phyloP scores from a whole-genome alignment of 495 filamentous ascomycete species.

The Podospora anserina region DNA sequence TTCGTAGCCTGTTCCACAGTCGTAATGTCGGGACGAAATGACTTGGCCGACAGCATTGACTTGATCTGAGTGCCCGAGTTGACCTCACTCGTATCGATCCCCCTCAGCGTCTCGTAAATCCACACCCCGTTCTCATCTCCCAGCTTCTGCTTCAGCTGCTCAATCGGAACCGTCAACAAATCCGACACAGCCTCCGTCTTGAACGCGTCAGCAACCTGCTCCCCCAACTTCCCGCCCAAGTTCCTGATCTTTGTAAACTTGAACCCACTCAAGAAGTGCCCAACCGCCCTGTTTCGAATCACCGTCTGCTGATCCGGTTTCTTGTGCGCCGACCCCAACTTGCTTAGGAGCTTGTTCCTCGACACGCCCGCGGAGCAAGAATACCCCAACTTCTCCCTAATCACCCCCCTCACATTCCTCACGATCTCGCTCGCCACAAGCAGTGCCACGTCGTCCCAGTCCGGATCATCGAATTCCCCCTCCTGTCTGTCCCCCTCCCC shows the following conservation, averaged over 20 bases:
- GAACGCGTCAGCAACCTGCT: conserved; percentile 73
- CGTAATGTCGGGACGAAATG: conserved; percentile 82
- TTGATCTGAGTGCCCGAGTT: conserved; percentile 91
- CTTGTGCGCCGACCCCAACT: conserved; percentile 82
- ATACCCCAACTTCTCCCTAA: conserved; percentile 58
- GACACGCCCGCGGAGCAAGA: conserved; percentile 89
- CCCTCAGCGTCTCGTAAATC: conserved; percentile 83
- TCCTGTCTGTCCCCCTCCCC: conserved; percentile 53
- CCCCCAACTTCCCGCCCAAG: conserved; percentile 92
- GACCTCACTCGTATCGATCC: conserved; percentile 83
- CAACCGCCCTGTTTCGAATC: conserved; percentile 76
- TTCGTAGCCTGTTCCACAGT: conserved; percentile 73
- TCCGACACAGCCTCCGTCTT: conserved; percentile 77
- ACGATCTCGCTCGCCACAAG: conserved; percentile 85
- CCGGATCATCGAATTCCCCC: conserved; percentile 74
- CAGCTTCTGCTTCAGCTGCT: conserved; percentile 74
- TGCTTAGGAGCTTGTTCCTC: conserved; percentile 91
- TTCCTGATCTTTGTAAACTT: conserved; percentile 97
- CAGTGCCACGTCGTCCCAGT: conserved; percentile 95
- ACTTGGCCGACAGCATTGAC: conserved; percentile 97
- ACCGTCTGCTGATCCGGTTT: conserved; percentile 94
- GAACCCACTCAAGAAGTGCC: conserved; percentile 76
- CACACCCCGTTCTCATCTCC: conserved; percentile 85
- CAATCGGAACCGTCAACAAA: conserved; percentile 66
- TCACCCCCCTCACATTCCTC: conserved; percentile 62